phyloP scores from a whole-genome alignment of 2,329 filamentous ascomycete species.

The Phaeophleospora eucalypticola region DNA sequence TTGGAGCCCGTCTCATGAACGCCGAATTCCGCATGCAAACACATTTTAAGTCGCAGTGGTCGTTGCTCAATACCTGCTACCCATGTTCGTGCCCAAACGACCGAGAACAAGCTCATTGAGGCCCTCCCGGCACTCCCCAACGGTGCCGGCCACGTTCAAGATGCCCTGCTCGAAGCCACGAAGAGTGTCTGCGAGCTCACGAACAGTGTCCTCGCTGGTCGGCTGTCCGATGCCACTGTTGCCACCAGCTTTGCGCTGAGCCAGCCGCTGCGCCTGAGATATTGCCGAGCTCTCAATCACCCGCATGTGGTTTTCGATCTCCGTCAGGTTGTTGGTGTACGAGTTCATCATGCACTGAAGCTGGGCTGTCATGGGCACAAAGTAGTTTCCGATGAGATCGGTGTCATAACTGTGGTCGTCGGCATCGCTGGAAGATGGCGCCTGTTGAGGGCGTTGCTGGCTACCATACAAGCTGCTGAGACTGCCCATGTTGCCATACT shows the following conservation, averaged over 20 bases:
- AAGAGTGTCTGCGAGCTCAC: conserved; percentile 44
- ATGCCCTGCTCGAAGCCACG: conserved; percentile 49
- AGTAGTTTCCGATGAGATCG: conserved; percentile 46
- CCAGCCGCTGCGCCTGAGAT: conserved; percentile 41
- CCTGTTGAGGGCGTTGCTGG: conserved; percentile 19
- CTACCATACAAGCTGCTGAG: conserved; percentile 15
- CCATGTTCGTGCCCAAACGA: conserved; percentile 14
- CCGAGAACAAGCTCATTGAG: conserved; percentile 42
- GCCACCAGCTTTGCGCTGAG: conserved; percentile 27
- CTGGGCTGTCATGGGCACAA: conserved; percentile 39
- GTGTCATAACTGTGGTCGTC: conserved; percentile 35
- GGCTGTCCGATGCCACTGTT: conserved; percentile 8
- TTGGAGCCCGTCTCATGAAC: neutral
- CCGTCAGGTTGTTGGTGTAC: conserved; percentile 42
- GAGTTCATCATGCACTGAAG: conserved; percentile 37
- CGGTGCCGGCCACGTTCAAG: conserved; percentile 44
- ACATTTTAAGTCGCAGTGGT: too few relatives aligned
- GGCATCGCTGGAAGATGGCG: conserved; percentile 9
- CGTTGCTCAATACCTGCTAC: neutral
- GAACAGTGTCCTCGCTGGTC: conserved; percentile 34
- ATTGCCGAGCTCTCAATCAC: conserved; percentile 45
- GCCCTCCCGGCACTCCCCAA: conserved; percentile 46
- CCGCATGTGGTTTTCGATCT: conserved; percentile 48
- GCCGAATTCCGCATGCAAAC: neutral
- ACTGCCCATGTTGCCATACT: conserved; percentile 38